phyloP scores from a whole-genome alignment of 257 asterid genomes.

The Plantago ovata region DNA sequence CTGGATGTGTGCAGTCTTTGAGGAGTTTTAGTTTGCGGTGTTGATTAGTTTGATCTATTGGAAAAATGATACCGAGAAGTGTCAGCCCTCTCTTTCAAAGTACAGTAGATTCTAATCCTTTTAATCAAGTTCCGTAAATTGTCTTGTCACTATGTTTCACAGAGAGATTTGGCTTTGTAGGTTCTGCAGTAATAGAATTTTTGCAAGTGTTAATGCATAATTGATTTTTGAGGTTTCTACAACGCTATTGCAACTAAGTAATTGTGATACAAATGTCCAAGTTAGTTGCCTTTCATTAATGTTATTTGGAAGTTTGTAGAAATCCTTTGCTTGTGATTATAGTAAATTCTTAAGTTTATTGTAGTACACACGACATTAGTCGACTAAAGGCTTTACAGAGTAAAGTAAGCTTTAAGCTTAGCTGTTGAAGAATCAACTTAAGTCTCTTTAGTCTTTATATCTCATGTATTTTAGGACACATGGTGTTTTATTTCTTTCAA shows the following conservation, averaged over 20 bases:
- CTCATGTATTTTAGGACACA: not conserved
- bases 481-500: not conserved
- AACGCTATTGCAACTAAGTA: not conserved
- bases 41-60: not conserved
- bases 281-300: not conserved
- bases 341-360: not conserved
- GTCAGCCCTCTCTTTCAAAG: too few species aligned
- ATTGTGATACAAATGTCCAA: not conserved
- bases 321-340: not conserved
- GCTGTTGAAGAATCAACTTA: slow-evolving; percentile 6
- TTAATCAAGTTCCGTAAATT: not conserved
- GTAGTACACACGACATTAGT: not conserved
- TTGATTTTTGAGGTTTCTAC: not conserved
- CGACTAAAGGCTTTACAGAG: not conserved
- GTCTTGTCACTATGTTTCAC: not conserved
- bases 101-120: too few species aligned
- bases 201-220: not conserved
- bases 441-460: slow-evolving; percentile 2
- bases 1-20: not conserved
- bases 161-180: slow-evolving; percentile 1
- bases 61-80: not conserved
- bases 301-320: not conserved
- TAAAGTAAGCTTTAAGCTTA: not conserved
- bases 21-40: not conserved
- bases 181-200: not conserved